Base-by-base conservation (phyloP, 2,329 filamentous ascomycete genomes). In the Endothia cerciana region DNA sequence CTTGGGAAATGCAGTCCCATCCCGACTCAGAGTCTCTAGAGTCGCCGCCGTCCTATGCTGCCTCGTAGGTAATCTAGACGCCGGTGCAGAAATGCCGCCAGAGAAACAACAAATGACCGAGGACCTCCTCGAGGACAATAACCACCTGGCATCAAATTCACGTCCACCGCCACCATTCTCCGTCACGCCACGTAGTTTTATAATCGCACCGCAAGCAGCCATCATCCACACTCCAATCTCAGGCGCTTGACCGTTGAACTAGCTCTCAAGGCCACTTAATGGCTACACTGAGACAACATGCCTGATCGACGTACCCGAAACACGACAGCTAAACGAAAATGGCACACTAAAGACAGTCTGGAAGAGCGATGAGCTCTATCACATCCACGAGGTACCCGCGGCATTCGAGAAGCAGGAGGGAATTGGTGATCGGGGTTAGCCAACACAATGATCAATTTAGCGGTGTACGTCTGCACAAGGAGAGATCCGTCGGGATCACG, bases 151-250 rank as follows among this genome's bases (percentile, higher is more conserved):
- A 25, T 25, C 45, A n/a, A 22, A 45, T 25, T 17, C 43, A 3
- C 57, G 36, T 25, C 55, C 57, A 56, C 65, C 65, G 1, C 62
- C 62, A 15, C 65, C 65, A 3, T 66, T 66, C 49, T 61, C 57
- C 6, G 40, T 62, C 33, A 66, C 65, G 4, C 65, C 65, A 19
- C 62, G 65, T 2, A 64, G 56, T 2, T 57, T 66, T 15, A 13
- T 66, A 17, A 38, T 66, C 1, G n/a, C 51, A 4, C 65, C 57
- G 2, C 36, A 45, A 15, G n/a, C 57, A 4, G 8, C 28, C 19
- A 33, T 58, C 22, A 61, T 66, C 4, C 57, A 47, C 2, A 4
- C 36, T 7, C 36, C 61, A 2, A 33, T 61, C 15, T 30, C 62
- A 13, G 57, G 57, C 2, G 57, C 57, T 0, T 53, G 62, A 13